Evolutionary conservation across 2,329 filamentous ascomycete species (phyloP).

Genomic region (Ophiostoma quercus): DNA sequence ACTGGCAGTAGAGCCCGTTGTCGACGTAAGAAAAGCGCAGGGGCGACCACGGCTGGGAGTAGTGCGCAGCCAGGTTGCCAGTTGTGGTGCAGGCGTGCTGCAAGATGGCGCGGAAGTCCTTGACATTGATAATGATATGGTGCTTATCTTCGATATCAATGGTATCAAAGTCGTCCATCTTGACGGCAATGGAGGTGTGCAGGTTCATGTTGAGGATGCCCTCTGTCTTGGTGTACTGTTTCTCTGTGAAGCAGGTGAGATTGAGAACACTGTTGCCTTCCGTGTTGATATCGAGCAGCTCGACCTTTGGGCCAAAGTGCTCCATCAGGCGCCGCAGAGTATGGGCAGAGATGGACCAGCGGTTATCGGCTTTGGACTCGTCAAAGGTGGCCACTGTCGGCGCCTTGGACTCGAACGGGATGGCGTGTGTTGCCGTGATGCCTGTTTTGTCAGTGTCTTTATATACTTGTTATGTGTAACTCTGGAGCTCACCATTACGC

Average conservation of each 20-base stretch:
- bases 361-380: constrained; percentile 58
- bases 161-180: constrained; percentile 69
- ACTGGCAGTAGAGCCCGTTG: constrained; percentile 66
- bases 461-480: background rate
- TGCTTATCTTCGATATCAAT: constrained; percentile 69
- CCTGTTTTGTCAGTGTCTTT: constrained; percentile 40
- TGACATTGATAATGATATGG: constrained; percentile 75
- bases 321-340: constrained; percentile 71
- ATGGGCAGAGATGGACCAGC: constrained; percentile 67
- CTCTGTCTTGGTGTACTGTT: constrained; percentile 61
- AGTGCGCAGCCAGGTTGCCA: constrained; percentile 61
- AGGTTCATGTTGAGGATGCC: constrained; percentile 65
- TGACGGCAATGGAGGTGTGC: constrained; percentile 72
- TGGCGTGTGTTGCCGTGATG: constrained; percentile 69
- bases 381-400: constrained; percentile 74
- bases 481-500: constrained; percentile 53
- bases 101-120: constrained; percentile 75
- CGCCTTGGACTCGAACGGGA: constrained; percentile 69
- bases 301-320: constrained; percentile 73
- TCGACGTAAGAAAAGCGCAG: constrained; percentile 67
- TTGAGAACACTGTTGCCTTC: constrained; percentile 66
- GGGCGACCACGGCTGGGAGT: constrained; percentile 65
- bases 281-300: constrained; percentile 73
- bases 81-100: constrained; percentile 66
- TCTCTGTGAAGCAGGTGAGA: constrained; percentile 78